These are phyloP conservation scores for Talinum fruticosum DNA, from an alignment of 148 eudicot genomes.

Conservation along the genomic window DNA sequence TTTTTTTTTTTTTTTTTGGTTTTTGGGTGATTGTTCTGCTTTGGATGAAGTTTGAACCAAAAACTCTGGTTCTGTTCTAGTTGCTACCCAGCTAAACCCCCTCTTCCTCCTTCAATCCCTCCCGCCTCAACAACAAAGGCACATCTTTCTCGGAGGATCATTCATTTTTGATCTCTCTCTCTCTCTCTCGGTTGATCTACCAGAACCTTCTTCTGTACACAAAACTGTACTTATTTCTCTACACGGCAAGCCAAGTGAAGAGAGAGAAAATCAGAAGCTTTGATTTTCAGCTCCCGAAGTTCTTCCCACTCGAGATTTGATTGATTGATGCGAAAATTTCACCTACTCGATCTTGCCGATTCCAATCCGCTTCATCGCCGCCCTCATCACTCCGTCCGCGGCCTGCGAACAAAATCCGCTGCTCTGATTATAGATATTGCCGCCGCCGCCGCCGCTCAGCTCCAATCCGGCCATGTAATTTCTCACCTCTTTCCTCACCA, in stretches of 20 bases:
- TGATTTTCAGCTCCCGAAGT: not conserved
- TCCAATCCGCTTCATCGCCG: constrained; percentile 54
- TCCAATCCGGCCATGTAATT: constrained; percentile 63
- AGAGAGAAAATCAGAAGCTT: not conserved
- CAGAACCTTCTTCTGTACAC: constrained; percentile 35
- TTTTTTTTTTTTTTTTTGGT: not conserved
- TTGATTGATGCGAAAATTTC: not conserved
- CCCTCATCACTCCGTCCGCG: constrained; percentile 52
- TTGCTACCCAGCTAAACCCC: not conserved
- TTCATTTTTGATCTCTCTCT: not conserved
- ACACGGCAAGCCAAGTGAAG: not conserved
- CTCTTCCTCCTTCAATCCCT: not conserved
- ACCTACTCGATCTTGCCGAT: constrained; percentile 55
- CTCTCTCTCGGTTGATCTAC: not conserved
- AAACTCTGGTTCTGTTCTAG: constrained; percentile 15
- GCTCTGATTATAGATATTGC: not conserved
- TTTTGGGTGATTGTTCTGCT: not conserved
- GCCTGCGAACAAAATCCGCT: constrained; percentile 43
- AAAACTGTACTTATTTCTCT: constrained; percentile 20
- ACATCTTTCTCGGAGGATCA: not conserved
- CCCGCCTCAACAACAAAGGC: not conserved
- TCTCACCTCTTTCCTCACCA: constrained; percentile 79
- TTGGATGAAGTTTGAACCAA: constrained; percentile 11
- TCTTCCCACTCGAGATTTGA: constrained; percentile 1
- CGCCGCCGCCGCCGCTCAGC: constrained; percentile 23